Evolutionary conservation across 192 early-diverging fungal species (phyloP).

Genomic region (Rhizoclosmatium globosum): DNA sequence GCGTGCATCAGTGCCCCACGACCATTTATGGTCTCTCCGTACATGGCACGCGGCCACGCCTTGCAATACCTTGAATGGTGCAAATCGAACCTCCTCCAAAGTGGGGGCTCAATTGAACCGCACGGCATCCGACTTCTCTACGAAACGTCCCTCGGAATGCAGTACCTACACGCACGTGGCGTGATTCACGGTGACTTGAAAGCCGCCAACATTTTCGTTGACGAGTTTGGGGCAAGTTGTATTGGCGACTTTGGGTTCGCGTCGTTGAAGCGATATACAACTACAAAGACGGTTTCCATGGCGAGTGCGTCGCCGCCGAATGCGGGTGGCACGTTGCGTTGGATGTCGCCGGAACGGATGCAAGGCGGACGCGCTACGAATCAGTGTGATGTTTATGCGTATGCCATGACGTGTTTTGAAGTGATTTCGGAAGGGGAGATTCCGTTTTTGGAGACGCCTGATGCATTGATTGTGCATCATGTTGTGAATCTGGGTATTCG

Average conservation of each 20-base stretch:
- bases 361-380: slow-evolving; percentile 1
- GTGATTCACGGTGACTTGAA: slow-evolving; percentile 36
- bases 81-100: background rate
- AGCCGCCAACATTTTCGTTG: slow-evolving; percentile 25
- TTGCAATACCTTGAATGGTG: slow-evolving; percentile 38
- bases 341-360: slow-evolving; percentile 45
- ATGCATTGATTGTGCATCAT: slow-evolving; percentile 27
- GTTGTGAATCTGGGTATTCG: slow-evolving; percentile 26
- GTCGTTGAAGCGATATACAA: slow-evolving; percentile 30
- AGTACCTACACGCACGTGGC: slow-evolving; percentile 25
- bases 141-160: slow-evolving; percentile 23
- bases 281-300: slow-evolving; percentile 24
- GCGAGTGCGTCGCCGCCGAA: background rate
- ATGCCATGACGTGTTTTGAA: slow-evolving; percentile 42
- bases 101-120: background rate
- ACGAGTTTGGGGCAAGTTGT: background rate
- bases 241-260: slow-evolving; percentile 41
- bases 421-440: slow-evolving; percentile 31
- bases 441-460: slow-evolving; percentile 25
- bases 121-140: slow-evolving; percentile 26
- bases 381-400: slow-evolving; percentile 36
- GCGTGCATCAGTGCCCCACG: slow-evolving; percentile 43
- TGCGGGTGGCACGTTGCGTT: slow-evolving; percentile 36
- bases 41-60: slow-evolving; percentile 42
- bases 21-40: slow-evolving; percentile 57